phyloP scores from a whole-genome alignment of 306 rosid genomes.

The Coriaria nepalensis region DNA sequence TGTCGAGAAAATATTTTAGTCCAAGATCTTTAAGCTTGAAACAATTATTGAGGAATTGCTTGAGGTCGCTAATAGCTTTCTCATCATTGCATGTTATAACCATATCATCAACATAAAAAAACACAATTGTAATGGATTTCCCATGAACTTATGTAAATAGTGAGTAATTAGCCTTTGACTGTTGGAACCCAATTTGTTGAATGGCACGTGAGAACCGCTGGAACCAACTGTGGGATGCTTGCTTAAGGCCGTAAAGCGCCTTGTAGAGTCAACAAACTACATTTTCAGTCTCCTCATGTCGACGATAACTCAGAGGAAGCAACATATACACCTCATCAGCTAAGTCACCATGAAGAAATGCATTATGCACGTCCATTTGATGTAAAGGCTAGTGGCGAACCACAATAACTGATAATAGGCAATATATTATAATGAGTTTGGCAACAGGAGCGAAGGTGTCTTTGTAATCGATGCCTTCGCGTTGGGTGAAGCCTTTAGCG shows the following conservation, averaged over 20 bases:
- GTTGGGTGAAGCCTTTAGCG: conserved; percentile 1
- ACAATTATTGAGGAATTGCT: background rate
- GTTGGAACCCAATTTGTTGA: background rate
- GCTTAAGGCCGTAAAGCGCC: background rate
- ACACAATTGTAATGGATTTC: background rate
- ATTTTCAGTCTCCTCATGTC: background rate
- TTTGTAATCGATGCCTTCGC: conserved; percentile 2
- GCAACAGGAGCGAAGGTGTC: background rate
- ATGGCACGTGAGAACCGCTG: background rate
- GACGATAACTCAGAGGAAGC: background rate
- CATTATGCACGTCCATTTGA: conserved; percentile 1
- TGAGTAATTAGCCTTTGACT: background rate
- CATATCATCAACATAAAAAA: conserved; percentile 1
- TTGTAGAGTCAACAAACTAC: background rate
- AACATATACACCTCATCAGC: background rate
- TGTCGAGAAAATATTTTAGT: too few species aligned
- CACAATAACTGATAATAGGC: background rate
- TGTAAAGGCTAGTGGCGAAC: background rate
- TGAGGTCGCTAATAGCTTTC: background rate
- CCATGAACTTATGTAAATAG: background rate
- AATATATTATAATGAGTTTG: background rate
- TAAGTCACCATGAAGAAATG: background rate
- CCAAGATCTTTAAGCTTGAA: background rate
- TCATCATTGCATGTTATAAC: background rate
- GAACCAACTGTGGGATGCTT: background rate